Base-by-base conservation (phyloP, 345 rosid species). In the Euphorbia lathyris region DNA sequence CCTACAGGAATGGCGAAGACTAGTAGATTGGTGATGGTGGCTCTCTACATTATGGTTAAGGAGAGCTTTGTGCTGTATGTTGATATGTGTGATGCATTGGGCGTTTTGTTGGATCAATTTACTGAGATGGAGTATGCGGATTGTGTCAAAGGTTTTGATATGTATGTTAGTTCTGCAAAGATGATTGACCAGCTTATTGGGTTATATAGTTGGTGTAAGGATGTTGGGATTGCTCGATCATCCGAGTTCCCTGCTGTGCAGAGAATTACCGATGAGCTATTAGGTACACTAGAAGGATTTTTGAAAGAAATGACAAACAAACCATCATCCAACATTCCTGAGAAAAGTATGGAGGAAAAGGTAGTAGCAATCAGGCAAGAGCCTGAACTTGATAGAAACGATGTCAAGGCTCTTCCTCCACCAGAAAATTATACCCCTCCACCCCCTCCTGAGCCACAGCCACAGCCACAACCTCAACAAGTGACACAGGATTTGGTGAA, bases 121-220 rank as follows among this genome's bases (percentile, higher is more conserved):
- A 53, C 47, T 0, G 76, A 76, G 67, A 76, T 76, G 80, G 80
- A 71, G 66, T 57, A 67, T 45, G 59, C 45, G 11, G 58, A 77
- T 53, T 66, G 76, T 56, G 72, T 67, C 25, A 71, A 62, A 23
- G 64, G 76, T 17, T 67, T 77, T 67, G 76, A 77, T 55, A 63
- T 72, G 8, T 67, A 72, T 77, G 69, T 50, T 30, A 36, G 69
- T n/a, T 76, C 80, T 2, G 73, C 72, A 10, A 77, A 77, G 69
- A 61, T 67, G 65, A 62, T 76, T 32, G 73, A 72, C 27, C 72
- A 76, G 34, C 76, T 76, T 53, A 30, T 16, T 62, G 60, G 34
- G 10, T 67, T 77, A 25, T 77, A 67, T 62, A 50, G 17, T 53
- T 76, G 80, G 80, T 71, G 80, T 38, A 76, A 71, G 72, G 80